Conservation (phyloP, 2,329 filamentous ascomycete species). For the Botrytis byssoidea region DNA sequence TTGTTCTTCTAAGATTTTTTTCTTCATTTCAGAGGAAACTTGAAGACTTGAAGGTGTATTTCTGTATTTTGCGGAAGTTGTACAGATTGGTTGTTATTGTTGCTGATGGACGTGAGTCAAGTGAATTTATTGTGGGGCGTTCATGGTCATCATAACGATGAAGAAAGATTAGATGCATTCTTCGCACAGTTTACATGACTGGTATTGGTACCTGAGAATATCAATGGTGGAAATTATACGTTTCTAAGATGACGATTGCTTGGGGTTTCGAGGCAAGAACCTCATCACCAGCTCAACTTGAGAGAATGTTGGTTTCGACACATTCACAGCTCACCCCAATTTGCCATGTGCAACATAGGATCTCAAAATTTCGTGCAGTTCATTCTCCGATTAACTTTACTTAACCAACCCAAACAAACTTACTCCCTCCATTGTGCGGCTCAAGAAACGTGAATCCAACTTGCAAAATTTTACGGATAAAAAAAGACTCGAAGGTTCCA, state of each 20-base stretch:
- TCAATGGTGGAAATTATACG: background rate
- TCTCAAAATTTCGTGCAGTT: background rate
- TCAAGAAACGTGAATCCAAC: background rate
- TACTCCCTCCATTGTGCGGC: background rate
- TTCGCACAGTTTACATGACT: background rate
- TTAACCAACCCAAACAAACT: background rate
- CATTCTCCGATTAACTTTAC: background rate
- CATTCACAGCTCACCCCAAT: background rate
- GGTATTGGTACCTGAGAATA: background rate
- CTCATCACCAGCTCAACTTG: background rate
- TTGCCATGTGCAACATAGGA: too few species aligned
- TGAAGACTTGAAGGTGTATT: background rate
- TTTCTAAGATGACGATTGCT: background rate
- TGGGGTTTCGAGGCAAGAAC: background rate
- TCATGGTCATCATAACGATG: background rate
- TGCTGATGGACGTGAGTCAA: background rate
- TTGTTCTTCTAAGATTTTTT: background rate
- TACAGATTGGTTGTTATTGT: background rate
- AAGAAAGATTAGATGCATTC: background rate
- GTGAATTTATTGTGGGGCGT: background rate
- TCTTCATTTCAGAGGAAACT: too few species aligned
- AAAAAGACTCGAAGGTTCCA: background rate
- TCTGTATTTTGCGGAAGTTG: background rate
- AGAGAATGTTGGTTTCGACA: background rate
- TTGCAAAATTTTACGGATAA: background rate